phyloP scores from a whole-genome alignment of 768 basidiomycete species.

The Cyclocybe cylindracea region DNA sequence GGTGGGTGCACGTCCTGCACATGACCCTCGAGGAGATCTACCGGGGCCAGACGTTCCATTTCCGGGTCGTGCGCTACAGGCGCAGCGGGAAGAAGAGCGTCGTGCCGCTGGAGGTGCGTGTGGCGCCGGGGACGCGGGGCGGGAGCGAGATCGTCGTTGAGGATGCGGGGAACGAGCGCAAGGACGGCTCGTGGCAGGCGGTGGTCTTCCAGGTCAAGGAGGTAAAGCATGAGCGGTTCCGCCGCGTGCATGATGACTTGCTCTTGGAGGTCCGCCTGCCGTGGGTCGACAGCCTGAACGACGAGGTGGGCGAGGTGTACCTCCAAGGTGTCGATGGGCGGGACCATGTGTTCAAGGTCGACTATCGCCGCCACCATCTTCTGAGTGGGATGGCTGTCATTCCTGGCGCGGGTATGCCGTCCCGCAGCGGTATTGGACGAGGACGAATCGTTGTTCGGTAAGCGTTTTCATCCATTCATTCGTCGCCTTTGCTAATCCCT shows the following conservation, averaged over 20 bases:
- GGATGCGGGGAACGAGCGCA: constrained; percentile 57
- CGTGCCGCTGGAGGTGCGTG: constrained; percentile 50
- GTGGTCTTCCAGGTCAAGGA: constrained; percentile 61
- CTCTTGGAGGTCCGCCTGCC: constrained; percentile 51
- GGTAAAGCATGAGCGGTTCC: constrained; percentile 50
- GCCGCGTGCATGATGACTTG: constrained; percentile 50
- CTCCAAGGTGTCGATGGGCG: constrained; percentile 55
- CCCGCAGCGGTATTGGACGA: constrained; percentile 28
- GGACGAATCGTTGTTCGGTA: constrained; percentile 27
- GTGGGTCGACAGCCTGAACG: constrained; percentile 50
- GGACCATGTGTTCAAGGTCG: constrained; percentile 46
- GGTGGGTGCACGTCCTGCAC: constrained; percentile 47
- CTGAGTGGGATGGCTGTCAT: constrained; percentile 44
- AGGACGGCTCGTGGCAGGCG: constrained; percentile 58
- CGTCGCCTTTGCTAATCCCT: constrained; percentile 1
- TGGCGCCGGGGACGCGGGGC: constrained; percentile 55
- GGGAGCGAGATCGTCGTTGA: constrained; percentile 57
- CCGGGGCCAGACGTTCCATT: constrained; percentile 48
- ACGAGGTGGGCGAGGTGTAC: constrained; percentile 44
- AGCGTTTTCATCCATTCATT: constrained; percentile 2
- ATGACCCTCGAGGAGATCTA: constrained; percentile 61
- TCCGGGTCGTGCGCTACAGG: constrained; percentile 54
- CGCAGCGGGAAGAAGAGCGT: constrained; percentile 44
- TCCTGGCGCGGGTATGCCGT: constrained; percentile 60
- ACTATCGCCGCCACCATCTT: constrained; percentile 44